These are phyloP conservation scores for Delphinella strobiligena DNA, from an alignment of 2,329 filamentous ascomycete genomes.

Conservation along the genomic window DNA sequence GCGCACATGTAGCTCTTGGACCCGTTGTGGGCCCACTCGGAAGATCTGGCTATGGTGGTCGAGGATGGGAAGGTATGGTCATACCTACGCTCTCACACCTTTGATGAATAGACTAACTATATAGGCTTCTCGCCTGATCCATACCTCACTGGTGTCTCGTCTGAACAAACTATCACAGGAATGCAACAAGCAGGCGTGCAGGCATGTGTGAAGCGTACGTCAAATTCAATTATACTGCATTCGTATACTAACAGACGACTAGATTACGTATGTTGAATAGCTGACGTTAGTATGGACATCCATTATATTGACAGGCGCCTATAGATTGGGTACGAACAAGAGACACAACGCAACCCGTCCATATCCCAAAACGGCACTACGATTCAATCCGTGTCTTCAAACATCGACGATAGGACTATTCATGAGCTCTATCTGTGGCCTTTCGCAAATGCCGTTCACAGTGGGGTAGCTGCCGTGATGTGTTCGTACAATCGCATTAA, in stretches of 20 bases:
- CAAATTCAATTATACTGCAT: background rate
- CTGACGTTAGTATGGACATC: too few relatives aligned
- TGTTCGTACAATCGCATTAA: slow-evolving; percentile 54
- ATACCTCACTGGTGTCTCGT: slow-evolving; percentile 34
- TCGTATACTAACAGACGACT: background rate
- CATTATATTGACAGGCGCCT: too few relatives aligned
- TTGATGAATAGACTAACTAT: slow-evolving; percentile 25
- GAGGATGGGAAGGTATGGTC: slow-evolving; percentile 20
- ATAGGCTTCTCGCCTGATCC: slow-evolving; percentile 39
- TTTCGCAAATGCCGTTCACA: slow-evolving; percentile 59
- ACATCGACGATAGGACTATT: slow-evolving; percentile 45
- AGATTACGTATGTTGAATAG: background rate
- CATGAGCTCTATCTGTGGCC: slow-evolving; percentile 71
- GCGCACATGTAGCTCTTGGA: slow-evolving; percentile 47
- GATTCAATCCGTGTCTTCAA: slow-evolving; percentile 21
- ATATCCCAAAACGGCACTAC: slow-evolving; percentile 14
- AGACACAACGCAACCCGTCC: slow-evolving; percentile 27
- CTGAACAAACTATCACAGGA: slow-evolving; percentile 32
- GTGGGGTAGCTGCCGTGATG: slow-evolving; percentile 70
- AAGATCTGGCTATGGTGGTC: slow-evolving; percentile 11
- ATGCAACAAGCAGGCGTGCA: slow-evolving; percentile 31
- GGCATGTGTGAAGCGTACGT: slow-evolving; percentile 33
- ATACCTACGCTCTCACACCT: slow-evolving; percentile 17
- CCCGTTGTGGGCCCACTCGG: slow-evolving; percentile 29
- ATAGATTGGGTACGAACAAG: slow-evolving; percentile 41